phyloP scores from a whole-genome alignment of 495 filamentous ascomycete genomes.

The Aspergillus indologenus region DNA sequence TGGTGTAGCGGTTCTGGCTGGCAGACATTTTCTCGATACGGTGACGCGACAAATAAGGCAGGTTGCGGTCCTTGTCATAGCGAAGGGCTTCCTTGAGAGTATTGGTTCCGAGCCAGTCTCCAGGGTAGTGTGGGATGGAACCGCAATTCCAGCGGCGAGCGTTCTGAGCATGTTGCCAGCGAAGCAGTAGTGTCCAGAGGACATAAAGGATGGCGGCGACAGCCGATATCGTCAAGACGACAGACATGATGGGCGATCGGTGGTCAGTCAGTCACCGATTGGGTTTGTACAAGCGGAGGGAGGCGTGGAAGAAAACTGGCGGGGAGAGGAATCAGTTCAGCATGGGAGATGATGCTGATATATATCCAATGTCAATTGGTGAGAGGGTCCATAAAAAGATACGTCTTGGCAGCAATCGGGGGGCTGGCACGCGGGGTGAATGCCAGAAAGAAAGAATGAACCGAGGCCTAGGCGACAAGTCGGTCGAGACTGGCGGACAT shows the following conservation, averaged over 20 bases:
- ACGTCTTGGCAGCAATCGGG: not conserved
- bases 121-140: conserved; percentile 29
- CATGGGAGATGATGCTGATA: not conserved
- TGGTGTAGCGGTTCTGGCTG: conserved; percentile 29
- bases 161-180: conserved; percentile 26
- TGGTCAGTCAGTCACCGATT: not conserved
- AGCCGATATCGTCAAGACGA: not conserved
- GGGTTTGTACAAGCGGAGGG: not conserved
- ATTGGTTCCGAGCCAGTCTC: conserved; percentile 32
- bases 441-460: not conserved
- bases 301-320: not conserved
- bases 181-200: not conserved
- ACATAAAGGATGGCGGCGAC: conserved; percentile 1
- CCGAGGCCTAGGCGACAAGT: not conserved
- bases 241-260: not conserved
- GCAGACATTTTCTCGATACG: conserved; percentile 25
- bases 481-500: not conserved
- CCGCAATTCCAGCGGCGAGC: conserved; percentile 31
- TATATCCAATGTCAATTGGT: not conserved
- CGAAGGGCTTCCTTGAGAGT: conserved; percentile 27
- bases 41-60: conserved; percentile 24
- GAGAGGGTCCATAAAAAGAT: not conserved
- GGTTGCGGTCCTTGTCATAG: conserved; percentile 26
- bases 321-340: not conserved
- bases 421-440: not conserved